phyloP scores from a whole-genome alignment of 352 stramenopile genomes.

The Globisporangium radiosum region DNA sequence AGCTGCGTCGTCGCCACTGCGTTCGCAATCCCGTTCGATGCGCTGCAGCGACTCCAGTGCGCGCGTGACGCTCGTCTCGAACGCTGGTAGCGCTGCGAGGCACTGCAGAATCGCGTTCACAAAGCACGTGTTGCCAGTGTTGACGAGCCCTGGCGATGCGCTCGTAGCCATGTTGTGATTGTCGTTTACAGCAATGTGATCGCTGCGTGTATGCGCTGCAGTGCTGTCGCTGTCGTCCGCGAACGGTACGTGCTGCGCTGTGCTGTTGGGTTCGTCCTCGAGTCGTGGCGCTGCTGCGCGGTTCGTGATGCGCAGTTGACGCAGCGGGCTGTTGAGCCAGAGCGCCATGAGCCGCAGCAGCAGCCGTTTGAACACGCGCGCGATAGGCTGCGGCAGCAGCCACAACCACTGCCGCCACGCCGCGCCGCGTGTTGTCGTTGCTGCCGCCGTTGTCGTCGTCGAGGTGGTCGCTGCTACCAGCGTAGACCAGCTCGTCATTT shows the following conservation, averaged over 20 bases:
- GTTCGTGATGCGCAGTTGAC: conserved; percentile 5
- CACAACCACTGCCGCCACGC: conserved; percentile 14
- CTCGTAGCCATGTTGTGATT: no score
- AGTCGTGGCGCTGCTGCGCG: not conserved
- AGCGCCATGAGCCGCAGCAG: conserved; percentile 12
- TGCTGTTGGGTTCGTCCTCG: not conserved
- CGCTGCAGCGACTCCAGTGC: conserved; percentile 11
- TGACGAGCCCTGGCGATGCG: conserved; percentile 28
- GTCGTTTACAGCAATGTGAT: not conserved
- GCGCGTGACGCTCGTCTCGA: conserved; percentile 21
- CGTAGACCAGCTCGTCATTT: no score
- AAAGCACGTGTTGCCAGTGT: conserved; percentile 74
- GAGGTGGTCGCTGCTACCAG: not conserved
- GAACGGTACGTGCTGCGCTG: not conserved
- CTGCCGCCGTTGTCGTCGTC: not conserved
- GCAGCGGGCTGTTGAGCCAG: conserved; percentile 13
- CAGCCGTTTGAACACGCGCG: conserved; percentile 7
- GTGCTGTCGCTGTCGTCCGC: not conserved
- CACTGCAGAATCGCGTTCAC: conserved; percentile 72
- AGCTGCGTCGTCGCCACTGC: not conserved
- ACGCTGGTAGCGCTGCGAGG: conserved; percentile 35
- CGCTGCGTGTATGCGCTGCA: not conserved
- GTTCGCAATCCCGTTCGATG: not conserved
- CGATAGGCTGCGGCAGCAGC: conserved; percentile 7
- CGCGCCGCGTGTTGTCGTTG: not conserved